Evolutionary conservation across 2,329 filamentous ascomycete species (phyloP).

Genomic region (Cytospora schulzeri): DNA sequence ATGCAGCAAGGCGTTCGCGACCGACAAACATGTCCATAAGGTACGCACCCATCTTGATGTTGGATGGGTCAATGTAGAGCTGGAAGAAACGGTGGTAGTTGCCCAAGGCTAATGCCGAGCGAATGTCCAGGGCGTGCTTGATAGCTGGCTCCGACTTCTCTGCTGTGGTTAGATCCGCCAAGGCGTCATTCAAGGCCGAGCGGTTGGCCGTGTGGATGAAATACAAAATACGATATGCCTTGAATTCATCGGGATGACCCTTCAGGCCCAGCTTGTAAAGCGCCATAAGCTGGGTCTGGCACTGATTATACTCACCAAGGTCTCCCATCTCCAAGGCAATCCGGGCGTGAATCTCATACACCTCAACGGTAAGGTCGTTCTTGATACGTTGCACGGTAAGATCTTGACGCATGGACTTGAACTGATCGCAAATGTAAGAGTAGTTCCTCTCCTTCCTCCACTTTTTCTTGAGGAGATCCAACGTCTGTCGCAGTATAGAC

Average conservation of each 20-base stretch:
- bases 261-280: slow-evolving; percentile 86
- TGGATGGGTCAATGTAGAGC: slow-evolving; percentile 89
- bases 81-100: slow-evolving; percentile 99
- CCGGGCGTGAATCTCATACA: slow-evolving; percentile 96
- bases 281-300: slow-evolving; percentile 94
- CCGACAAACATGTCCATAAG: slow-evolving; percentile 99
- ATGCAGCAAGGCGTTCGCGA: slow-evolving; percentile 85
- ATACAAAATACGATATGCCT: slow-evolving; percentile 99
- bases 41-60: slow-evolving; percentile 82
- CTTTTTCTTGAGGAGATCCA: slow-evolving; percentile 89
- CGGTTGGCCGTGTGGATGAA: slow-evolving; percentile 99
- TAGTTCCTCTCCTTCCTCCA: slow-evolving; percentile 95
- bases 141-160: slow-evolving; percentile 85
- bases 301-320: slow-evolving; percentile 99
- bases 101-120: slow-evolving; percentile 86
- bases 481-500: slow-evolving; percentile 74
- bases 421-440: slow-evolving; percentile 97
- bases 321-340: slow-evolving; percentile 98
- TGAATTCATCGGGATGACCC: slow-evolving; percentile 92
- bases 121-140: slow-evolving; percentile 88
- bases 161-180: slow-evolving; percentile 98
- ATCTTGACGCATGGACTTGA: slow-evolving; percentile 97
- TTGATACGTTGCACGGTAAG: slow-evolving; percentile 96
- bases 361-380: slow-evolving; percentile 92
- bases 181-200: slow-evolving; percentile 94